Evolutionary conservation across 2,329 filamentous ascomycete species (phyloP).

Genomic region (Botrytis galanthina): DNA sequence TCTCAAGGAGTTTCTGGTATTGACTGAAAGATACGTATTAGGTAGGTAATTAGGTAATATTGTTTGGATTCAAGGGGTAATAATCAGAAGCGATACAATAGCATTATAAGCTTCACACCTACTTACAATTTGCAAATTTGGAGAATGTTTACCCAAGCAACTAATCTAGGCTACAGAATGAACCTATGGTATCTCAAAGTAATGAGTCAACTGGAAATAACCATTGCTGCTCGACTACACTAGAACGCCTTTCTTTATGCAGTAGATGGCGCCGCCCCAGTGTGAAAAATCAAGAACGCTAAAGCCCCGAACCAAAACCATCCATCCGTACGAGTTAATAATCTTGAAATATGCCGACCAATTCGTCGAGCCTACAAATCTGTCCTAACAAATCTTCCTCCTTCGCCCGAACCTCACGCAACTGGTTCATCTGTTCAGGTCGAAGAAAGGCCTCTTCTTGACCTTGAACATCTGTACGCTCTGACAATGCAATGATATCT

Average conservation of each 20-base stretch:
- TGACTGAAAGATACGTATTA: not conserved
- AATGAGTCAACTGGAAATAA: conserved; percentile 2
- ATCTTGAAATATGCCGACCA: conserved; percentile 80
- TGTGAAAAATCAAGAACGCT: conserved; percentile 24
- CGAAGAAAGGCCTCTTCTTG: conserved; percentile 74
- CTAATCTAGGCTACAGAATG: conserved; percentile 4
- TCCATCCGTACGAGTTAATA: conserved; percentile 47
- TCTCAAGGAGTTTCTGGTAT: not conserved
- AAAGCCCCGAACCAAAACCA: conserved; percentile 17
- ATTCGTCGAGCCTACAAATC: conserved; percentile 76
- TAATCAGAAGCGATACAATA: not conserved
- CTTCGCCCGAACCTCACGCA: conserved; percentile 58
- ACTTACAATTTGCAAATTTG: not conserved
- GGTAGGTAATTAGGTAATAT: not conserved
- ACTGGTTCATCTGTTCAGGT: conserved; percentile 66
- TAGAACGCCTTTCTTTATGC: conserved; percentile 26
- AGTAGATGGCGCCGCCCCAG: conserved; percentile 26
- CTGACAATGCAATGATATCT: conserved; percentile 74
- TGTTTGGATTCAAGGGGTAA: not conserved
- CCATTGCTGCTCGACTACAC: conserved; percentile 14
- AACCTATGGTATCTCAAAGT: conserved; percentile 20
- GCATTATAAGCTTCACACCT: not conserved
- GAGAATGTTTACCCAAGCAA: not conserved
- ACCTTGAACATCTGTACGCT: conserved; percentile 80
- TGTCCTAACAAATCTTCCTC: conserved; percentile 75